phyloP scores from a whole-genome alignment of 2,329 filamentous ascomycete species.

The Trichoderma sp. region DNA sequence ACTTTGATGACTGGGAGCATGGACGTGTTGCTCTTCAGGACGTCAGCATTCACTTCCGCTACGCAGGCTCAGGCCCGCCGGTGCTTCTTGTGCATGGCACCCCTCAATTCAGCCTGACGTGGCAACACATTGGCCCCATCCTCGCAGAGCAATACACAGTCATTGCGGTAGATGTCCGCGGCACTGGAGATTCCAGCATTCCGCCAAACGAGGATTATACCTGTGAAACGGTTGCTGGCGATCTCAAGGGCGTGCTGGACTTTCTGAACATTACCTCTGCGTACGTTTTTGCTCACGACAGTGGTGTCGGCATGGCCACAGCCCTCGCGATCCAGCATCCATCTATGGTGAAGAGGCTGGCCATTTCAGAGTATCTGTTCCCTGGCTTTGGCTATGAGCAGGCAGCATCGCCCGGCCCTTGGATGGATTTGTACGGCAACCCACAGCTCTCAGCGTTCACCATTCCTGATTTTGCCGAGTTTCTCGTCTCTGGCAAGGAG shows the following conservation, averaged over 20 bases:
- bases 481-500: slow-evolving; percentile 49
- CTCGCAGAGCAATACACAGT: slow-evolving; percentile 49
- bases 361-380: slow-evolving; percentile 46
- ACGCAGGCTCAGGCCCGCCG: slow-evolving; percentile 46
- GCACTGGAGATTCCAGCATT: slow-evolving; percentile 37
- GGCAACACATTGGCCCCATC: slow-evolving; percentile 46
- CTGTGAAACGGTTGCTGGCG: slow-evolving; percentile 38
- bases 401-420: slow-evolving; percentile 38
- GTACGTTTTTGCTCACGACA: slow-evolving; percentile 52
- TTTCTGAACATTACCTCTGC: slow-evolving; percentile 39
- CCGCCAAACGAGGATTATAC: not conserved
- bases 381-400: slow-evolving; percentile 49
- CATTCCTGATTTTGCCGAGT: slow-evolving; percentile 51
- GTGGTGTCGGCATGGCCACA: slow-evolving; percentile 48
- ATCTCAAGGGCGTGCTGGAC: slow-evolving; percentile 30
- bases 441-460: slow-evolving; percentile 52
- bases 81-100: slow-evolving; percentile 48
- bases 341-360: slow-evolving; percentile 41
- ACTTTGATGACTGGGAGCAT: slow-evolving; percentile 45
- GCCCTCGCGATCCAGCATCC: slow-evolving; percentile 47
- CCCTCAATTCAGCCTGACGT: slow-evolving; percentile 45
- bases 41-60: slow-evolving; percentile 50
- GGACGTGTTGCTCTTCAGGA: slow-evolving; percentile 43
- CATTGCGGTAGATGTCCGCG: slow-evolving; percentile 49
- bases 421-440: slow-evolving; percentile 47